Evolutionary conservation across 495 filamentous ascomycete genomes (phyloP).

Genomic region (Tuber calosporum): DNA sequence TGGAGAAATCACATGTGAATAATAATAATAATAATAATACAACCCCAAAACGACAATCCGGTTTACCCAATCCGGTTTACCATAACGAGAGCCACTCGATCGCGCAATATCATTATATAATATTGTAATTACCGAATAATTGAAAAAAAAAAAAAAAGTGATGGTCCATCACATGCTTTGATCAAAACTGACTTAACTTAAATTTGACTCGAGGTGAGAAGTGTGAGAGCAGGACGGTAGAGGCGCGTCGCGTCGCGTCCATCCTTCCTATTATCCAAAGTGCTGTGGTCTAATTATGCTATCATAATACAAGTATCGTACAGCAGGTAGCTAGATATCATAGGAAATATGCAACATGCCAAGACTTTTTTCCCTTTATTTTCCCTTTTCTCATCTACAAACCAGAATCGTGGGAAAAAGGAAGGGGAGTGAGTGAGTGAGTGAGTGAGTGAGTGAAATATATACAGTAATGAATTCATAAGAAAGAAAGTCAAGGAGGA

Average conservation of each 20-base stretch:
- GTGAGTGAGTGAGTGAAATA: too few species aligned
- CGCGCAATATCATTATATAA: not conserved
- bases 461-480: not conserved
- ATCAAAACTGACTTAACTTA: not conserved
- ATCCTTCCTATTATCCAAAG: too few species aligned
- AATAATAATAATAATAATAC: too few species aligned
- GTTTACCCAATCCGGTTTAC: too few species aligned
- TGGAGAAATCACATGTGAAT: not conserved
- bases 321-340: too few species aligned
- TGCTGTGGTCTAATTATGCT: too few species aligned
- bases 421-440: too few species aligned
- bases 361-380: not conserved
- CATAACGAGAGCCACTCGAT: not conserved
- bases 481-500: not conserved
- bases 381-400: not conserved
- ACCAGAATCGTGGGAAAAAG: too few species aligned
- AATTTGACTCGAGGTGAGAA: not conserved
- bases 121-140: constrained; percentile 2
- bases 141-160: too few species aligned
- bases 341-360: not conserved
- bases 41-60: too few species aligned
- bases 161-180: constrained; percentile 1
- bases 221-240: not conserved
- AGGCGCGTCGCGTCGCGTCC: not conserved
- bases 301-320: too few species aligned